phyloP scores from a whole-genome alignment of 2,329 filamentous ascomycete genomes.

The Pseudocercospora fijiensis region DNA sequence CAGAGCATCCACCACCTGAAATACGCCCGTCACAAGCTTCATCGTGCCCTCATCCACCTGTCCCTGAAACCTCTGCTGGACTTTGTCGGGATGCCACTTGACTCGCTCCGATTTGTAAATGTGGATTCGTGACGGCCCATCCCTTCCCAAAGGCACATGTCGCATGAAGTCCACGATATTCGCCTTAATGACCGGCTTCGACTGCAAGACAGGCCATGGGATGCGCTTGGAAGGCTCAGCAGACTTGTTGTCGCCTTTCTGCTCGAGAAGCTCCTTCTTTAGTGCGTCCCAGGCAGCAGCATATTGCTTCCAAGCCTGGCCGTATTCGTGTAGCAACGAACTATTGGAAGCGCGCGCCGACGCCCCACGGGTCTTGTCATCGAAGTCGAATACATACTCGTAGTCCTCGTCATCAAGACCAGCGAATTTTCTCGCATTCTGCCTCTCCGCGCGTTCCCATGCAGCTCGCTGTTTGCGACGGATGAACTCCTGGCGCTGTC shows the following conservation, averaged over 20 bases:
- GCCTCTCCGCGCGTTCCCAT: slow-evolving; percentile 35
- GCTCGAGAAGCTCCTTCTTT: slow-evolving; percentile 28
- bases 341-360: slow-evolving; percentile 14
- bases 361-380: slow-evolving; percentile 14
- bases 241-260: slow-evolving; percentile 13
- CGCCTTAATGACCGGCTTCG: slow-evolving; percentile 56
- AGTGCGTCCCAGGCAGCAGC: slow-evolving; percentile 35
- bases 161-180: slow-evolving; percentile 70
- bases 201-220: slow-evolving; percentile 72
- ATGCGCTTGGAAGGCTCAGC: slow-evolving; percentile 42
- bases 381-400: slow-evolving; percentile 27
- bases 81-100: slow-evolving; percentile 96
- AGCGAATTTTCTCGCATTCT: slow-evolving; percentile 43
- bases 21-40: slow-evolving; percentile 80
- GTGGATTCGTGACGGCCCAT: slow-evolving; percentile 40
- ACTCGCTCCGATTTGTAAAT: slow-evolving; percentile 80
- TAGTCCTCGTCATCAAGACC: slow-evolving; percentile 51
- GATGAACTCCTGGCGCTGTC: slow-evolving; percentile 43
- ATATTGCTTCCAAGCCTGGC: slow-evolving; percentile 33
- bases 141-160: slow-evolving; percentile 44
- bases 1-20: slow-evolving; percentile 75
- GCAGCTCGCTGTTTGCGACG: slow-evolving; percentile 40
- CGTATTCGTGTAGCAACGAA: slow-evolving; percentile 26
- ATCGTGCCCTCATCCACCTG: slow-evolving; percentile 69
- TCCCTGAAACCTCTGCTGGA: slow-evolving; percentile 81